Evolutionary conservation across 805 yeast species (phyloP).

Genomic region (Wilhelminamyces savonicus): DNA sequence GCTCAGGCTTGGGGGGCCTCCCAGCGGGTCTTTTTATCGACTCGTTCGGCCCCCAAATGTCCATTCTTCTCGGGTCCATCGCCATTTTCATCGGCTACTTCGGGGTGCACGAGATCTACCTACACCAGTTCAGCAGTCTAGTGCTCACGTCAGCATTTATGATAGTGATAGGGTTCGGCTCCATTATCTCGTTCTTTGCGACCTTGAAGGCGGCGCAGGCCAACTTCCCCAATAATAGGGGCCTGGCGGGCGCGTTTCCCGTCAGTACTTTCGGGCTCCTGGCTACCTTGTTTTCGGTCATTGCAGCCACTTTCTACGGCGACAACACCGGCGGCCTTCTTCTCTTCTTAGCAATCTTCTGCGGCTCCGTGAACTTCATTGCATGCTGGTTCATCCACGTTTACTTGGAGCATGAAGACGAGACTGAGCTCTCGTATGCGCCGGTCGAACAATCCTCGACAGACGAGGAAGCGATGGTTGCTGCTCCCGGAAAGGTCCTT

Average conservation of each 20-base stretch:
- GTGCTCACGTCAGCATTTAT: slow-evolving; percentile 42
- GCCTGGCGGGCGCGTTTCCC: slow-evolving; percentile 64
- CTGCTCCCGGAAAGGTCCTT: neutral
- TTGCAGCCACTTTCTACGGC: slow-evolving; percentile 48
- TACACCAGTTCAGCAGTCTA: slow-evolving; percentile 31
- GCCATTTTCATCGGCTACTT: slow-evolving; percentile 51
- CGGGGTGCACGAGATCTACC: slow-evolving; percentile 43
- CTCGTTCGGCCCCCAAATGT: slow-evolving; percentile 45
- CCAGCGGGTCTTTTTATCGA: slow-evolving; percentile 69
- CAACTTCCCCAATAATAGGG: slow-evolving; percentile 67
- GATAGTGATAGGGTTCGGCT: slow-evolving; percentile 56
- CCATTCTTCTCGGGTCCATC: slow-evolving; percentile 51
- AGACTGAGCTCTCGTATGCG: neutral
- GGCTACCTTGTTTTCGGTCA: slow-evolving; percentile 55
- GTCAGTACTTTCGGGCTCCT: slow-evolving; percentile 67
- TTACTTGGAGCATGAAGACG: slow-evolving; percentile 23
- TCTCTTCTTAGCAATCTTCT: slow-evolving; percentile 46
- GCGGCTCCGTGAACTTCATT: slow-evolving; percentile 40
- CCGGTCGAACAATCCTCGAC: too few species aligned
- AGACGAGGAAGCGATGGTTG: neutral
- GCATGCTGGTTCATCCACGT: slow-evolving; percentile 42
- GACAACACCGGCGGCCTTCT: slow-evolving; percentile 52
- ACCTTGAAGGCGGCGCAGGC: slow-evolving; percentile 48
- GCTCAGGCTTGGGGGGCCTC: slow-evolving; percentile 64
- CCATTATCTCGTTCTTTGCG: slow-evolving; percentile 58